Conservation (phyloP, 495 filamentous ascomycete genomes). For the Xylaria nigripes region DNA sequence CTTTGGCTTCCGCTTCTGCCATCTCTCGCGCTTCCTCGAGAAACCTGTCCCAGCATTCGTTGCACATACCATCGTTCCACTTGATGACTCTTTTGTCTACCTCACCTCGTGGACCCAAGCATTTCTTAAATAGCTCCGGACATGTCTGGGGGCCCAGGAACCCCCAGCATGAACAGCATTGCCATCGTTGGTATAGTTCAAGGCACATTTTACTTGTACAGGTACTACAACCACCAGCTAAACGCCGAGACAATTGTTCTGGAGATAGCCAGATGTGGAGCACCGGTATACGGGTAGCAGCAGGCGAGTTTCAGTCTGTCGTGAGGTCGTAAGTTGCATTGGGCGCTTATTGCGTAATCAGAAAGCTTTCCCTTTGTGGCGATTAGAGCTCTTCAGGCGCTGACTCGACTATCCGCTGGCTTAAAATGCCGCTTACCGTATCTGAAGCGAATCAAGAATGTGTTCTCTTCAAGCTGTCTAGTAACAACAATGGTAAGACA, state of each 20-base stretch:
- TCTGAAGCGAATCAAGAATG: background rate
- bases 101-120: constrained; percentile 25
- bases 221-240: background rate
- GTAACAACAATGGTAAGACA: constrained; percentile 18
- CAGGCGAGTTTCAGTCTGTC: background rate
- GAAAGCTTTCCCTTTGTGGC: background rate
- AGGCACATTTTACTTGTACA: constrained; percentile 19
- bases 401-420: background rate
- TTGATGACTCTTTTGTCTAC: constrained; percentile 24
- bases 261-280: background rate
- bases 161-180: constrained; percentile 25
- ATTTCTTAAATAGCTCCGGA: constrained; percentile 23
- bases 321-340: background rate
- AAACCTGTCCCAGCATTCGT: constrained; percentile 28
- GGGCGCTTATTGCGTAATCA: background rate
- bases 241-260: background rate
- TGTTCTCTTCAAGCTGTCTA: constrained; percentile 19
- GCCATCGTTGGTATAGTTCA: constrained; percentile 27
- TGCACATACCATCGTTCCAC: constrained; percentile 30
- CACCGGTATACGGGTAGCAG: background rate
- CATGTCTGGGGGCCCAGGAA: constrained; percentile 24
- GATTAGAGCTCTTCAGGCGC: background rate
- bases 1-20: constrained; percentile 21
- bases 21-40: constrained; percentile 25
- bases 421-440: background rate